Percentiles rank a stretch among this genome's conserved stretches.
phyloP scores from a whole-genome alignment of 306 rosid species.

The Vicia sativa region DNA sequence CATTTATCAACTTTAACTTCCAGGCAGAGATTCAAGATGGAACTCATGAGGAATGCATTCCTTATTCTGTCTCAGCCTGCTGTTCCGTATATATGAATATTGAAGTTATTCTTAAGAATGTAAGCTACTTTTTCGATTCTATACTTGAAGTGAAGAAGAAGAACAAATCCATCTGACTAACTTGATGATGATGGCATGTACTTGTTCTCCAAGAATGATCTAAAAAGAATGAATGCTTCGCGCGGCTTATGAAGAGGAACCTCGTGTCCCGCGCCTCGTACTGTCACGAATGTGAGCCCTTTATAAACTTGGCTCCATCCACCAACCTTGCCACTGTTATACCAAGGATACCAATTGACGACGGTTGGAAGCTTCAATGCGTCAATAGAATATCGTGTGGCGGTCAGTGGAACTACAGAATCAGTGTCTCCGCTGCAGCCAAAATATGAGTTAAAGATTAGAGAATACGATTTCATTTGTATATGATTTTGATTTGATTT shows the following conservation, averaged over 20 bases:
- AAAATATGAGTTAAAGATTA: not conserved
- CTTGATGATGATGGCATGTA: constrained; percentile 66
- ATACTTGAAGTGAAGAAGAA: constrained; percentile 40
- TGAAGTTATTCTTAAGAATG: constrained; percentile 34
- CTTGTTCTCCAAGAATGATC: constrained; percentile 87
- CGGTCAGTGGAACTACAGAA: constrained; percentile 85
- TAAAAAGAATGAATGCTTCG: constrained; percentile 80
- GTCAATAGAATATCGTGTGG: constrained; percentile 83
- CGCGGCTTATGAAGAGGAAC: constrained; percentile 94
- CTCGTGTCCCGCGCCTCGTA: constrained; percentile 94
- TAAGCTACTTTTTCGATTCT: not conserved
- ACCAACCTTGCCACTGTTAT: constrained; percentile 86
- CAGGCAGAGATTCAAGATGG: constrained; percentile 1
- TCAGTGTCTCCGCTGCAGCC: constrained; percentile 86
- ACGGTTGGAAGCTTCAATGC: constrained; percentile 86
- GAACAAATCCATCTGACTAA: constrained; percentile 34
- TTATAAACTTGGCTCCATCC: constrained; percentile 91
- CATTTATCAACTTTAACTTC: not conserved
- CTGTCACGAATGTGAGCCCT: constrained; percentile 83
- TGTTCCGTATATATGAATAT: not conserved
- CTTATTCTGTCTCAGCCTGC: constrained; percentile 13
- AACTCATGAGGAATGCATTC: constrained; percentile 9
- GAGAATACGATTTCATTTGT: no score
- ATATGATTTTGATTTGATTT: no score
- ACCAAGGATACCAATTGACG: constrained; percentile 87